These are phyloP conservation scores for Tolypocladium sp. DNA, from an alignment of 2,329 filamentous ascomycete genomes.

Conservation along the genomic window DNA sequence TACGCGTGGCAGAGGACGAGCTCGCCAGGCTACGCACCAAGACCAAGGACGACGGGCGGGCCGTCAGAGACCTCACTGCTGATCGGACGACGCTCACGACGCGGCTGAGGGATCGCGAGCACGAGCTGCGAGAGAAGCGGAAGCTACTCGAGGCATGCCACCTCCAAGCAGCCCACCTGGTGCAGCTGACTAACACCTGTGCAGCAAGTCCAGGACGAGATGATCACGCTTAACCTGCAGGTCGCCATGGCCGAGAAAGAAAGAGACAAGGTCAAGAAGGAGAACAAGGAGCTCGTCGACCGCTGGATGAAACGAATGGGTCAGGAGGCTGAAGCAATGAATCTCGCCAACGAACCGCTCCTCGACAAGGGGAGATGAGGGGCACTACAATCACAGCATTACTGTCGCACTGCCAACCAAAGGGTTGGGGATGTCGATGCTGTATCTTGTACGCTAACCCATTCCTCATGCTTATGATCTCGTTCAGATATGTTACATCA, in stretches of 20 bases:
- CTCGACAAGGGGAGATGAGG: constrained; percentile 14
- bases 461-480: background rate
- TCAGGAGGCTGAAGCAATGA: constrained; percentile 82
- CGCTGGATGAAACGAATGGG: constrained; percentile 87
- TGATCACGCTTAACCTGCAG: constrained; percentile 79
- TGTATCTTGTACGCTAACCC: constrained; percentile 21
- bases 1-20: constrained; percentile 55
- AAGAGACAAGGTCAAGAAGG: constrained; percentile 60
- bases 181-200: constrained; percentile 9
- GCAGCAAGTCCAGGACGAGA: constrained; percentile 82
- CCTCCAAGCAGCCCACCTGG: background rate
- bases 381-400: background rate
- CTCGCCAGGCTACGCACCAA: constrained; percentile 53
- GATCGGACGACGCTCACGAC: constrained; percentile 54
- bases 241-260: constrained; percentile 77
- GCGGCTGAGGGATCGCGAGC: constrained; percentile 69
- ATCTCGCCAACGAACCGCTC: constrained; percentile 49
- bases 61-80: constrained; percentile 51
- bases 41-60: constrained; percentile 48
- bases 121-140: constrained; percentile 76
- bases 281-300: constrained; percentile 84
- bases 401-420: background rate
- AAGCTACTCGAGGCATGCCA: constrained; percentile 61
- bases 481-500: constrained; percentile 3
- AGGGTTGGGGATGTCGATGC: constrained; percentile 11